Base-by-base conservation (phyloP, 345 rosid genomes). In the Lepidium aucheri region DNA sequence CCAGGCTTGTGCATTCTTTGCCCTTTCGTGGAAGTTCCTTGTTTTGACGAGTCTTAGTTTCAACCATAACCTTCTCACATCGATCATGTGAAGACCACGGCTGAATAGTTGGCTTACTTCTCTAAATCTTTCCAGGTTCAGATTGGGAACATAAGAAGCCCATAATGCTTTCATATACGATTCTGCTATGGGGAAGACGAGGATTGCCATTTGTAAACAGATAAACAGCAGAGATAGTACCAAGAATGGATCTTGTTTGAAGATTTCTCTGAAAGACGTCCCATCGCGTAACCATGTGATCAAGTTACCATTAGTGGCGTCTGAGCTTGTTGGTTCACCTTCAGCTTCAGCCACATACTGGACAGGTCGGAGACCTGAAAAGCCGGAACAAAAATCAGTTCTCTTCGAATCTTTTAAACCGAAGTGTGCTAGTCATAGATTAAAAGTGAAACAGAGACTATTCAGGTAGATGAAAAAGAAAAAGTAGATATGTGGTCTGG, bases 1-100 rank as follows among this genome's bases (percentile, higher is more conserved):
- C 97, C 95, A 90, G n/a, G 84, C 97, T 52, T 78, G 81, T 16
- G 87, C 94, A 42, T 76, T 93, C 76, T 71, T 90, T 9, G 97
- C 96, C 20, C 97, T 70, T 69, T 76, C 84, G 11, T 77, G 95
- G 67, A 93, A 88, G 82, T 70, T 84, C 71, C 95, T 83, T 53
- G 84, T 81, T 83, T 90, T 93, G 78, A 78, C 69, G 35, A 90
- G 72, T 61, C 85, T 79, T 43, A 94, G 82, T 61, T 74, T 94
- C 44, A 78, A 76, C 97, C 91, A 90, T 54, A 85, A 58, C 79
- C 96, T 86, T 80, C 96, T 85, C 69, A 90, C 89, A 52, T 88
- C 99, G 8, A 90, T 68, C 84, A 84, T 78, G 68, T 85, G 79
- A 60, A 90, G 80, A 40, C 74, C 81, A 16, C 83, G 94, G 55